Percentiles rank a stretch among this genome's conserved stretches.
Evolutionary conservation across 2,329 filamentous ascomycete genomes (phyloP).

Genomic region (Septoria petroselini): DNA sequence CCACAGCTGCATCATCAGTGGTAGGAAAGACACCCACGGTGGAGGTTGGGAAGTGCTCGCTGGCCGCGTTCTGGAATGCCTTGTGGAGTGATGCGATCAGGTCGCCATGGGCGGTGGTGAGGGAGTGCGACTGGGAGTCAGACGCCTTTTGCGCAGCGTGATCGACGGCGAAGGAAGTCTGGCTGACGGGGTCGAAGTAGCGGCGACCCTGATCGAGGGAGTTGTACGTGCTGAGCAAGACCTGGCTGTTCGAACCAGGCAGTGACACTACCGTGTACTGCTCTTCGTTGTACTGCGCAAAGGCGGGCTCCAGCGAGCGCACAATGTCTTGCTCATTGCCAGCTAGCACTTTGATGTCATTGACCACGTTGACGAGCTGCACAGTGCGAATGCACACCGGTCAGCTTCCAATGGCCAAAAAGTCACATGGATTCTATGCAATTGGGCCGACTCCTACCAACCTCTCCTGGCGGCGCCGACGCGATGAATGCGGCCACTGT

Average conservation of each 20-base stretch:
- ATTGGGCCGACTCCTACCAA: conserved; percentile 47
- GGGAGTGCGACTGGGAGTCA: conserved; percentile 69
- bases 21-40: conserved; percentile 80
- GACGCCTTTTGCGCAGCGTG: conserved; percentile 85
- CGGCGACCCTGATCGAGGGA: conserved; percentile 71
- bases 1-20: conserved; percentile 70
- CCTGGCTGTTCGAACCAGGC: conserved; percentile 77
- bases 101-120: conserved; percentile 74
- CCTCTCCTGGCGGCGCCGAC: conserved; percentile 94
- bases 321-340: conserved; percentile 63
- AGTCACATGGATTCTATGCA: too few species aligned
- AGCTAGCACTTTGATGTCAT: conserved; percentile 84
- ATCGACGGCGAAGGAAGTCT: conserved; percentile 84
- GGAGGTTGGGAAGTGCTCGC: conserved; percentile 83
- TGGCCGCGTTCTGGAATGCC: conserved; percentile 68
- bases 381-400: conserved; percentile 14
- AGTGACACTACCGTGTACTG: conserved; percentile 88
- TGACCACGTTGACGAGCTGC: conserved; percentile 82
- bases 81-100: conserved; percentile 83
- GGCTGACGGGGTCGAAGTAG: conserved; percentile 88
- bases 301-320: conserved; percentile 73
- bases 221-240: conserved; percentile 83
- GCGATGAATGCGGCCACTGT: conserved; percentile 75
- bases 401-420: too few species aligned
- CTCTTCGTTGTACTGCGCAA: conserved; percentile 93